These are phyloP conservation scores for Cyberlindnera maclurae DNA, from an alignment of 805 yeast genomes.

Conservation along the genomic window DNA sequence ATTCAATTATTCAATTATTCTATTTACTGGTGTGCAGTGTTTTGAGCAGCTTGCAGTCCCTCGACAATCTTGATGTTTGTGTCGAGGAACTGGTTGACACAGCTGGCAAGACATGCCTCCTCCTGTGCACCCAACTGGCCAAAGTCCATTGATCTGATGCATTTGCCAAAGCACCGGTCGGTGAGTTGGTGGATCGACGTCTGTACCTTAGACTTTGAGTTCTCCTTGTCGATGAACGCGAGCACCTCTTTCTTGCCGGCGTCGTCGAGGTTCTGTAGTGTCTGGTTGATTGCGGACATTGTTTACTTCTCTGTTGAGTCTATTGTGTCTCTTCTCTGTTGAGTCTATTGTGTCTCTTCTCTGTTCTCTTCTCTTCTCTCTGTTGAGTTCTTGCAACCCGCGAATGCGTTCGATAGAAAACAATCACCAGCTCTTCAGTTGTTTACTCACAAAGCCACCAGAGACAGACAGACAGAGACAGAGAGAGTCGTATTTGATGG, in stretches of 20 bases:
- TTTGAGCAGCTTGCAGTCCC: too few species aligned
- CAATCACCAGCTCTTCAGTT: too few species aligned
- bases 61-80: constrained; percentile 81
- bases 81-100: constrained; percentile 81
- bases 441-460: too few species aligned
- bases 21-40: constrained; percentile 13
- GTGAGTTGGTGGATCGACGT: constrained; percentile 83
- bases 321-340: too few species aligned
- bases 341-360: too few species aligned
- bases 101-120: constrained; percentile 67
- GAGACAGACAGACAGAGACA: too few species aligned
- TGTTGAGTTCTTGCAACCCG: too few species aligned
- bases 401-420: too few species aligned
- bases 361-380: too few species aligned
- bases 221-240: constrained; percentile 73
- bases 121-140: constrained; percentile 51
- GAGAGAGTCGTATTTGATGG: too few species aligned
- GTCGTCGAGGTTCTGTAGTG: constrained; percentile 50
- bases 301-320: neutral
- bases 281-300: constrained; percentile 29
- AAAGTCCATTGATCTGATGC: constrained; percentile 44
- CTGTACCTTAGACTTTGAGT: constrained; percentile 82
- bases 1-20: too few species aligned
- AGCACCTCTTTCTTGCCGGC: constrained; percentile 65
- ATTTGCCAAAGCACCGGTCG: constrained; percentile 84